phyloP scores from a whole-genome alignment of 2,329 filamentous ascomycete genomes.

The Microsporum audouinii region DNA sequence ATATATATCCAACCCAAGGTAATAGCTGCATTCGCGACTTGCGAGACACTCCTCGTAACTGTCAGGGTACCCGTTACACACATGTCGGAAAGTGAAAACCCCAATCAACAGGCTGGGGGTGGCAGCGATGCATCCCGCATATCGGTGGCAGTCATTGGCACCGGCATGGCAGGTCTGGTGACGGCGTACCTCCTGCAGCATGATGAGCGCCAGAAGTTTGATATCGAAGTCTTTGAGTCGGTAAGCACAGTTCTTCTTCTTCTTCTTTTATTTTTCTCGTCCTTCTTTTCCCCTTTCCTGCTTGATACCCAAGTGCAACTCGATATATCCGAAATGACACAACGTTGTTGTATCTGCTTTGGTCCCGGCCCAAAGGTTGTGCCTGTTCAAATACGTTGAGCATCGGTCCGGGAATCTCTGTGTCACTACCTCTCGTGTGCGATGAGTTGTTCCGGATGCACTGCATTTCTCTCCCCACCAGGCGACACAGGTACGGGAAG shows the following conservation, averaged over 20 bases:
- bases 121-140: conserved; percentile 7
- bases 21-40: neutral
- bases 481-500: neutral
- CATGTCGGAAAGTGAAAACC: neutral
- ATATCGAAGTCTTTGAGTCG: conserved; percentile 37
- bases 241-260: conserved; percentile 20
- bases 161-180: conserved; percentile 41
- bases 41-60: neutral
- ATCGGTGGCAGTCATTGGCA: conserved; percentile 38
- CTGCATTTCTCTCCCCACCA: neutral
- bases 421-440: neutral
- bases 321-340: neutral
- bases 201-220: conserved; percentile 31
- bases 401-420: neutral
- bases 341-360: neutral
- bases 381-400: neutral
- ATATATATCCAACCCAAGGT: no score
- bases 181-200: conserved; percentile 36
- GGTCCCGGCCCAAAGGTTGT: neutral
- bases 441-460: conserved; percentile 1
- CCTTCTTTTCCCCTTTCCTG: neutral
- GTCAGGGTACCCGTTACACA: neutral
- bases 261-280: neutral
- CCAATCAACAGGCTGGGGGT: neutral
- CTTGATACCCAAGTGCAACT: neutral